These are phyloP conservation scores for Croton laevigatus DNA, from an alignment of 441 rosid genomes.

Conservation along the genomic window DNA sequence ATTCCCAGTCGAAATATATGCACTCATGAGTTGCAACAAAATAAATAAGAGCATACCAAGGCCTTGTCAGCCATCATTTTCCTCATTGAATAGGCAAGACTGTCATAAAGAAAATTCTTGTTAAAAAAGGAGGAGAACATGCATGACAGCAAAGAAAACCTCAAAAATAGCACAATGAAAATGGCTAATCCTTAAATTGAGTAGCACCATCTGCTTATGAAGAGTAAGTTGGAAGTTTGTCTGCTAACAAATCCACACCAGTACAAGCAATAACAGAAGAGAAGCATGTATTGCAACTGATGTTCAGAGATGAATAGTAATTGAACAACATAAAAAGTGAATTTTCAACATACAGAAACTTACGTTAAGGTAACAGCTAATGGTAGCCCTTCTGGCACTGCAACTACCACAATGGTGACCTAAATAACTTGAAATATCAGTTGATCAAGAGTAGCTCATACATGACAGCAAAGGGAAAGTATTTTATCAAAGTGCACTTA, in stretches of 20 bases:
- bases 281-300: not conserved
- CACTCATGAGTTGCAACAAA: not conserved
- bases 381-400: slow-evolving; percentile 99
- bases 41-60: slow-evolving; percentile 53
- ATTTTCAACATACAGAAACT: slow-evolving; percentile 26
- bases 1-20: not conserved
- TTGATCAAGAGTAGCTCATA: slow-evolving; percentile 14
- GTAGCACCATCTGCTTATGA: not conserved
- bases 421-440: slow-evolving; percentile 35
- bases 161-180: slow-evolving; percentile 1
- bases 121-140: too few species aligned
- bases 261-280: not conserved
- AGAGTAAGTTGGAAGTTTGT: not conserved
- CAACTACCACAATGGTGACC: slow-evolving; percentile 98
- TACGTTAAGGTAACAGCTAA: slow-evolving; percentile 96
- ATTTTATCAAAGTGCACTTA: slow-evolving; percentile 34
- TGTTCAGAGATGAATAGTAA: not conserved
- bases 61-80: slow-evolving; percentile 99
- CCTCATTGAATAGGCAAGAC: slow-evolving; percentile 98
- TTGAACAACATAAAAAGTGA: too few species aligned
- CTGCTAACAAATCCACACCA: slow-evolving; percentile 2
- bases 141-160: slow-evolving; percentile 1
- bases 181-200: not conserved
- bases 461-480: not conserved
- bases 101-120: slow-evolving; percentile 28